phyloP scores from a whole-genome alignment of 2,329 filamentous ascomycete species.

The Xylariaceae sp. region DNA sequence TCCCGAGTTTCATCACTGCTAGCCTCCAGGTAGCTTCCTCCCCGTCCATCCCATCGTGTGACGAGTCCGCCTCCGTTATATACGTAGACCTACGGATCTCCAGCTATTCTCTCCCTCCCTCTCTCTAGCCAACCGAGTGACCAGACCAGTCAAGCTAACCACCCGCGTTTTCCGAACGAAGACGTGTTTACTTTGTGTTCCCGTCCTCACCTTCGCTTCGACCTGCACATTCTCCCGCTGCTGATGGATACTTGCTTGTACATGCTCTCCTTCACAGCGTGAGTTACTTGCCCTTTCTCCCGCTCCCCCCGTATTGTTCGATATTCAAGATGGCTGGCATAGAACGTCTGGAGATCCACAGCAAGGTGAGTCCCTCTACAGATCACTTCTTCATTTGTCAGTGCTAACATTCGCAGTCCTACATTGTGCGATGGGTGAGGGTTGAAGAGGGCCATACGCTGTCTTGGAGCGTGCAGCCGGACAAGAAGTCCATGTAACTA shows the following conservation, averaged over 20 bases:
- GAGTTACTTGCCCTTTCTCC: constrained; percentile 1
- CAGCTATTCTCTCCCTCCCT: neutral
- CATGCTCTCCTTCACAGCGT: constrained; percentile 6
- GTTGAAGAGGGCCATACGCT: constrained; percentile 87
- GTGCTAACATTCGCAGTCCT: constrained; percentile 59
- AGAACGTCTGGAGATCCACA: constrained; percentile 95
- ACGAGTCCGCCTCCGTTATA: no score
- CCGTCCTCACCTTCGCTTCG: neutral
- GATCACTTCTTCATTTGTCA: neutral
- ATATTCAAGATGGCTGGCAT: constrained; percentile 71
- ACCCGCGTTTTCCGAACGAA: neutral
- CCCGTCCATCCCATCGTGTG: no score
- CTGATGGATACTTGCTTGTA: constrained; percentile 3
- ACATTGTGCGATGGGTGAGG: constrained; percentile 95
- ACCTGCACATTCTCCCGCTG: neutral
- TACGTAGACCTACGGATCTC: no score
- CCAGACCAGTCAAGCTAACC: neutral
- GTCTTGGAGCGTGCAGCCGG: constrained; percentile 94
- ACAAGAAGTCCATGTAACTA: constrained; percentile 86
- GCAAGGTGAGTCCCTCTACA: constrained; percentile 59
- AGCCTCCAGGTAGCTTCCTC: no score
- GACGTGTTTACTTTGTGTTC: neutral
- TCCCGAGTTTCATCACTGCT: no score
- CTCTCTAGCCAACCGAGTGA: neutral
- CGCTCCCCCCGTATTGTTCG: neutral